Evolutionary conservation across 148 eudicot species (phyloP).

Genomic region (Chenopodium berlandieri): DNA sequence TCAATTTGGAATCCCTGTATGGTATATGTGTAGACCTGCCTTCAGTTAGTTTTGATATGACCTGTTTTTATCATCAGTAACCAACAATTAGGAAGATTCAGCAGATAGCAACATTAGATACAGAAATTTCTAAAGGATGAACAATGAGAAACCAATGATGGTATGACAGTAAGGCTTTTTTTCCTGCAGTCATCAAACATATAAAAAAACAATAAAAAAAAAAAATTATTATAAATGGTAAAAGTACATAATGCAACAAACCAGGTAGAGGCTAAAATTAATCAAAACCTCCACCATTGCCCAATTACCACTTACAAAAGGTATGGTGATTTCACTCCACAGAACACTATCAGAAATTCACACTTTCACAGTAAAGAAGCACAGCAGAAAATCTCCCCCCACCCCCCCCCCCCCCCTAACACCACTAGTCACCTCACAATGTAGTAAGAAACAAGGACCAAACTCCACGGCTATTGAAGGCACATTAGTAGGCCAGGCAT

Average conservation of each 20-base stretch:
- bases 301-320: neutral
- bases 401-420: no score
- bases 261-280: neutral
- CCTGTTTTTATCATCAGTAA: conserved; percentile 42
- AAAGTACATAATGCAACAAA: conserved; percentile 1
- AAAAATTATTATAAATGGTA: no score
- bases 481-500: neutral
- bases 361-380: neutral
- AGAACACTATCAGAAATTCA: neutral
- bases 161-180: no score
- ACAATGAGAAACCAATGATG: neutral
- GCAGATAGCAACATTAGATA: neutral
- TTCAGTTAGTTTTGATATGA: conserved; percentile 93
- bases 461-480: neutral
- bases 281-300: neutral
- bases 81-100: conserved; percentile 2
- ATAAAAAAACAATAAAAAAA: no score
- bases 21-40: conserved; percentile 86
- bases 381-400: neutral
- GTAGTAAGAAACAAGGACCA: neutral
- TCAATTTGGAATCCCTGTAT: conserved; percentile 92
- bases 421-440: neutral
- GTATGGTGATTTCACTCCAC: neutral
- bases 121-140: neutral
- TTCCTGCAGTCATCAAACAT: neutral